Conservation (phyloP, 352 stramenopile genomes). For the Elongisporangium undulatum region DNA sequence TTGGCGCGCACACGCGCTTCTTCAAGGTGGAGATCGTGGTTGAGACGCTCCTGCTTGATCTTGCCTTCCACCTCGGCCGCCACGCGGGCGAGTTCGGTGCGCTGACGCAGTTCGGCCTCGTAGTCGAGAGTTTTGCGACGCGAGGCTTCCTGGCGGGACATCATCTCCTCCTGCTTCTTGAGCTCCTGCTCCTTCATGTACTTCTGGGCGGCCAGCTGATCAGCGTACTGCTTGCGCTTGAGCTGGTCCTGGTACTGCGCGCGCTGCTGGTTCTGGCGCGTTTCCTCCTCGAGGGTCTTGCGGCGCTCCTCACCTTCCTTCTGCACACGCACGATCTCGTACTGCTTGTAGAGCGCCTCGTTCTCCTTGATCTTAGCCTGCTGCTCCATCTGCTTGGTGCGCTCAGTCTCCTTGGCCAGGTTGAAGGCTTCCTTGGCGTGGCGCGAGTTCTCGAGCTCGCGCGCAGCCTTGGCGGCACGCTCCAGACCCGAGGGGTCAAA, state of each 20-base stretch:
- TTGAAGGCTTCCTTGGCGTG: slow-evolving; percentile 94
- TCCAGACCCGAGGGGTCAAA: slow-evolving; percentile 97
- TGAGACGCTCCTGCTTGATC: slow-evolving; percentile 97
- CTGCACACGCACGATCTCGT: slow-evolving; percentile 93
- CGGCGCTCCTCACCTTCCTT: slow-evolving; percentile 95
- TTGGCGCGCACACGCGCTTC: slow-evolving; percentile 92
- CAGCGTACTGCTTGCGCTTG: slow-evolving; percentile 97
- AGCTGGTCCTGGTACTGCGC: slow-evolving; percentile 98
- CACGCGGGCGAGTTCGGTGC: slow-evolving; percentile 95
- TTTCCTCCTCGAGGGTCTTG: slow-evolving; percentile 97
- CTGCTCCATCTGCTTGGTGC: slow-evolving; percentile 93
- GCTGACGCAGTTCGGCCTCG: slow-evolving; percentile 93
- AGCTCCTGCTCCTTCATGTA: slow-evolving; percentile 95
- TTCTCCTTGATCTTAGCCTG: slow-evolving; percentile 91
- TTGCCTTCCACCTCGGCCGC: slow-evolving; percentile 93
- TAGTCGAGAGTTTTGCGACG: slow-evolving; percentile 97
- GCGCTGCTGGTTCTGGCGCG: slow-evolving; percentile 95
- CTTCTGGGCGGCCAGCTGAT: slow-evolving; percentile 96
- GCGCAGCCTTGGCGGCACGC: slow-evolving; percentile 95
- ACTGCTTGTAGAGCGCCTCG: slow-evolving; percentile 91
- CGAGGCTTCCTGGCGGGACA: slow-evolving; percentile 94
- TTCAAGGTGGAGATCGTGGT: slow-evolving; percentile 98
- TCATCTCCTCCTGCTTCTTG: slow-evolving; percentile 98
- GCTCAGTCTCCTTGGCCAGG: slow-evolving; percentile 94
- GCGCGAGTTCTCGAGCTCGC: slow-evolving; percentile 94